phyloP scores from a whole-genome alignment of 192 early-diverging fungal genomes.

The Chytriomyces sp. region DNA sequence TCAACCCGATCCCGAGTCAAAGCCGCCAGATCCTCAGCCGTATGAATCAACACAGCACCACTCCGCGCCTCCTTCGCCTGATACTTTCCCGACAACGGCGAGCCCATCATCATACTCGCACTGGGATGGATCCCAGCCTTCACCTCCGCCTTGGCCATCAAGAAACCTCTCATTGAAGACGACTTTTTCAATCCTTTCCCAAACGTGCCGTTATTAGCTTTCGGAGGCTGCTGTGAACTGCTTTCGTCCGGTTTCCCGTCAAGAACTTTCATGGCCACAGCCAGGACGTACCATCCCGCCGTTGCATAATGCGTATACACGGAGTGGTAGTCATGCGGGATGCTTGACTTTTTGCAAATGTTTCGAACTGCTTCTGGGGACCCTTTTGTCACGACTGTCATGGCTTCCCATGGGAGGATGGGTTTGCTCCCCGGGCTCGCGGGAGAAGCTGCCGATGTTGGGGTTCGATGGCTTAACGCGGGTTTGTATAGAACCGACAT shows the following conservation, averaged over 20 bases:
- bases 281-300: slow-evolving; percentile 56
- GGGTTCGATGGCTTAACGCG: not conserved
- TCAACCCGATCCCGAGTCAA: slow-evolving; percentile 72
- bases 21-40: slow-evolving; percentile 40
- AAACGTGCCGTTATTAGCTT: not conserved
- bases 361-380: slow-evolving; percentile 49
- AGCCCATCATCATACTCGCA: slow-evolving; percentile 2
- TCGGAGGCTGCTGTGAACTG: not conserved
- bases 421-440: not conserved
- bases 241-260: not conserved
- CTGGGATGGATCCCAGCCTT: not conserved
- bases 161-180: not conserved
- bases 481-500: slow-evolving; percentile 29
- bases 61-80: not conserved
- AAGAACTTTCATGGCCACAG: slow-evolving; percentile 36
- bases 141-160: not conserved
- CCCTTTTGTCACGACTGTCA: slow-evolving; percentile 45
- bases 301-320: slow-evolving; percentile 38
- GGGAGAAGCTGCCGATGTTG: not conserved
- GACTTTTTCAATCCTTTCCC: not conserved
- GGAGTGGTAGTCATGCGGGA: slow-evolving; percentile 46
- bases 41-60: not conserved
- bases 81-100: not conserved
- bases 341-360: slow-evolving; percentile 41
- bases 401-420: slow-evolving; percentile 28